Base-by-base conservation (phyloP, 257 asterid species). In the Ocimum tenuiflorum region DNA sequence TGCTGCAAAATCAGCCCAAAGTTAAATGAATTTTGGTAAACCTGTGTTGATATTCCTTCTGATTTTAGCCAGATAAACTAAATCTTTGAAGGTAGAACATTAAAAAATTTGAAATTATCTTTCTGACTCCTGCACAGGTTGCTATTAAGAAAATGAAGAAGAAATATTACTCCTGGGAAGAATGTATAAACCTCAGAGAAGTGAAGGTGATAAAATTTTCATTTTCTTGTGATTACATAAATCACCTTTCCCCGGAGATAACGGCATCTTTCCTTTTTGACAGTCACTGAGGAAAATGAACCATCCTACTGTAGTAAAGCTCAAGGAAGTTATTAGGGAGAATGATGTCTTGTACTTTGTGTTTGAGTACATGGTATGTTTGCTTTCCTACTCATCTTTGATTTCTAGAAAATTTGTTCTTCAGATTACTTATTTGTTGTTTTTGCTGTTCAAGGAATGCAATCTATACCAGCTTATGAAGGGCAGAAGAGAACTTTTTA, bases 81-180 rank as follows among this genome's bases (percentile, higher is more conserved):
- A 24, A 8, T 41, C 18, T 18, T 22, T 19, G 31, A 27, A 29
- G 45, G 43, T 52, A 63, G 58, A 18, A 19, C 11, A 2, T 29
- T 36, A 3, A 17, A 24, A 35, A 61, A 18, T 20, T 22, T 72
- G 14, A 27, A 47, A 17, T 54, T 46, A 19, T 33, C 35, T 1
- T 52, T 73, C 14, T 55, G 55, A 46, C 65, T 62, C 67, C 27
- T 74, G 36, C 69, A 38, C 79, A 92, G 99, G 99, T 92, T 53
- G 99, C 99, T 8, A 83, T 92, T 29, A 92, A 92, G 77, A 86
- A 80, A 73, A 90, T 92, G 97, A 92, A 92, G 87, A 92, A 88
- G 73, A 89, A 86, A 50, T 92, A 86, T 54, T 92, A 84, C 79
- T 90, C 96, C 8, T 92, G 97, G 97, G 99, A 88, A 68, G 99